Evolutionary conservation across 2,329 filamentous ascomycete genomes (phyloP).

Genomic region (Colletotrichum ledebouriae): DNA sequence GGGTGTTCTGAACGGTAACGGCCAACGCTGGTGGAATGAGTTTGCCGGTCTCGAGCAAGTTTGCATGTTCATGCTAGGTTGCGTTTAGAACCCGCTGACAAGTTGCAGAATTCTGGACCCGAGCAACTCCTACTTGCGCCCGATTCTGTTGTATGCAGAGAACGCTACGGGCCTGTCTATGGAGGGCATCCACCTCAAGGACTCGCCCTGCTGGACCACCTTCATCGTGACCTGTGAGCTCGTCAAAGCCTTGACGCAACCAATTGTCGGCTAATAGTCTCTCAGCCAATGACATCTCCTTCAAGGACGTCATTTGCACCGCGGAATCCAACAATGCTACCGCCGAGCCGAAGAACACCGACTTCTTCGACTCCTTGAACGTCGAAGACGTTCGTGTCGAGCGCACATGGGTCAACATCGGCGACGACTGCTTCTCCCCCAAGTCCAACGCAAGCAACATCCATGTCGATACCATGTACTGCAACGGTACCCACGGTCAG

Average conservation of each 20-base stretch:
- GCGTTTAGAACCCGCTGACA: neutral
- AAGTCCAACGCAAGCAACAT: constrained; percentile 73
- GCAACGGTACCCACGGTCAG: constrained; percentile 73
- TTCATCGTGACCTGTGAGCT: constrained; percentile 67
- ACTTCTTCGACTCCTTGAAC: constrained; percentile 50
- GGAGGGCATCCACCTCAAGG: constrained; percentile 70
- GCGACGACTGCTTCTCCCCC: constrained; percentile 75
- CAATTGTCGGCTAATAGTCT: neutral
- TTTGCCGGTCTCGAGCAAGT: constrained; percentile 58
- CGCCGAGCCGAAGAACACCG: constrained; percentile 73
- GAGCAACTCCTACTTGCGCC: constrained; percentile 67
- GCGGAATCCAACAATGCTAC: constrained; percentile 71
- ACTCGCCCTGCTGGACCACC: constrained; percentile 73
- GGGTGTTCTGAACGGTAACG: constrained; percentile 73
- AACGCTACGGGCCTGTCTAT: constrained; percentile 70
- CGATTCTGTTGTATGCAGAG: constrained; percentile 71
- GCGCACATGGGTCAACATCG: constrained; percentile 64
- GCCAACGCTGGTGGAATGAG: constrained; percentile 71
- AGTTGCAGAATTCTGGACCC: constrained; percentile 58
- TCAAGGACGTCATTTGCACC: constrained; percentile 67
- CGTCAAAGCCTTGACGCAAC: too few species aligned
- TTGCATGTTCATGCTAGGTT: neutral
- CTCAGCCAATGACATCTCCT: constrained; percentile 61
- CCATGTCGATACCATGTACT: constrained; percentile 69
- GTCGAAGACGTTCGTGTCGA: constrained; percentile 43